Conservation (phyloP, 257 asterid species). For the Rauvolfia tetraphylla region DNA sequence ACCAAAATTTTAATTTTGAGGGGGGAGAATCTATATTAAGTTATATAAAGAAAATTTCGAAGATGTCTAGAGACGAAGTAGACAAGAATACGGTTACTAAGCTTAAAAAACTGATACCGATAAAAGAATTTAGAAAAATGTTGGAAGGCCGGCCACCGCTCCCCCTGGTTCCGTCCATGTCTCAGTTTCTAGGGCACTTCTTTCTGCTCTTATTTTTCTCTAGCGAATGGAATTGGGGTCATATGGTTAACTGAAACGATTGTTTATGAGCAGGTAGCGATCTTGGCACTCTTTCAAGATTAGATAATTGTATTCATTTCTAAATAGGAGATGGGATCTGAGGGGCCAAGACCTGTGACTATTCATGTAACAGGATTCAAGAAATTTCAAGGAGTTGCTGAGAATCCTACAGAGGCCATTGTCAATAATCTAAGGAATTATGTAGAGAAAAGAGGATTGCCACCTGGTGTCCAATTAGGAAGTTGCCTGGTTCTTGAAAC, state of each 20-base stretch:
- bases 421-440: constrained; percentile 40
- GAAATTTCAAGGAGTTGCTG: constrained; percentile 52
- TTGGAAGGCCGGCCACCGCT: too few relatives aligned
- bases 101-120: too few relatives aligned
- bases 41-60: too few relatives aligned
- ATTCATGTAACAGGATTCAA: constrained; percentile 64
- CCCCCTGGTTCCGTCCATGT: too few relatives aligned
- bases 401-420: constrained; percentile 48
- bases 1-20: too few relatives aligned
- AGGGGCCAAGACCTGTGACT: constrained; percentile 39
- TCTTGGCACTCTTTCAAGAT: constrained; percentile 1
- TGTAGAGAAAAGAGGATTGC: constrained; percentile 39
- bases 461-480: constrained; percentile 42
- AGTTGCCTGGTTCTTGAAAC: constrained; percentile 53
- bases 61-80: too few relatives aligned
- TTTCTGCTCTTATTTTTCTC: neutral
- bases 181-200: neutral
- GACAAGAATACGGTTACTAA: too few relatives aligned
- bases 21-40: too few relatives aligned
- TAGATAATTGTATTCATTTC: constrained; percentile 19
- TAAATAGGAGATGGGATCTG: constrained; percentile 50
- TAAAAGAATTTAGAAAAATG: too few relatives aligned
- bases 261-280: constrained; percentile 14
- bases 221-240: neutral
- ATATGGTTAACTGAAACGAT: neutral